Percentiles rank a stretch among this genome's conserved stretches.
Evolutionary conservation across 1,284 basidiomycete species (phyloP).

Genomic region (Ceratobasidium sp.): DNA sequence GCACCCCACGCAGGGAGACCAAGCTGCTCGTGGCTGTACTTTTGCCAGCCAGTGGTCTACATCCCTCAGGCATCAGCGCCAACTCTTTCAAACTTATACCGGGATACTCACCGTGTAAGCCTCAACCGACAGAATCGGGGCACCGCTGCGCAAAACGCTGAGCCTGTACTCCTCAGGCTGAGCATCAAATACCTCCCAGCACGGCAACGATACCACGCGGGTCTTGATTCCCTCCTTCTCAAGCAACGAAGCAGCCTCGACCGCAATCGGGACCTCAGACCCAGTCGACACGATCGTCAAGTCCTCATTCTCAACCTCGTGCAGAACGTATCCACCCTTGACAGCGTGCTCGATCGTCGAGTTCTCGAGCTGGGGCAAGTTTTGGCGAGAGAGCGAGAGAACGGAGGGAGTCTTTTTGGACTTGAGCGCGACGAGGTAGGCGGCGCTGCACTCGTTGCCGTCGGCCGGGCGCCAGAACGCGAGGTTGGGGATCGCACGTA

Average conservation of each 20-base stretch:
- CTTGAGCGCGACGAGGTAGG: conserved; percentile 83
- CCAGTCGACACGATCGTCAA: conserved; percentile 90
- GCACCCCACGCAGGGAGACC: conserved; percentile 86
- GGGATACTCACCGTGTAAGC: conserved; percentile 66
- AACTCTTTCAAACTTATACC: conserved; percentile 20
- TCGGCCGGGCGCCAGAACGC: conserved; percentile 94
- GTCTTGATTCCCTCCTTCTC: conserved; percentile 80
- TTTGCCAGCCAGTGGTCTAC: conserved; percentile 82
- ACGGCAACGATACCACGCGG: conserved; percentile 88
- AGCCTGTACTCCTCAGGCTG: conserved; percentile 84
- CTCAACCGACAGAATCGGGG: conserved; percentile 91
- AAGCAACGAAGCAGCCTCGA: conserved; percentile 85
- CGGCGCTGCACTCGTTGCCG: conserved; percentile 93
- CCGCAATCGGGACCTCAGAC: conserved; percentile 86
- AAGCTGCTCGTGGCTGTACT: conserved; percentile 89
- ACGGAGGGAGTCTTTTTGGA: conserved; percentile 84
- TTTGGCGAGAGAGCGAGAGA: conserved; percentile 89
- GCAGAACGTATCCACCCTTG: conserved; percentile 90
- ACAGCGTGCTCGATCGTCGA: conserved; percentile 86
- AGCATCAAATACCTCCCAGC: conserved; percentile 88
- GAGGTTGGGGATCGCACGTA: conserved; percentile 91
- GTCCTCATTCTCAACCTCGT: conserved; percentile 80
- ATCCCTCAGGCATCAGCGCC: conserved; percentile 35
- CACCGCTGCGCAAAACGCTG: conserved; percentile 86
- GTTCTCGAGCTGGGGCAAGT: conserved; percentile 90